A percentile compares a stretch with the other conserved stretches of the same genome.
phyloP scores from a whole-genome alignment of 768 basidiomycete species.

The Rhizopogon sp. region DNA sequence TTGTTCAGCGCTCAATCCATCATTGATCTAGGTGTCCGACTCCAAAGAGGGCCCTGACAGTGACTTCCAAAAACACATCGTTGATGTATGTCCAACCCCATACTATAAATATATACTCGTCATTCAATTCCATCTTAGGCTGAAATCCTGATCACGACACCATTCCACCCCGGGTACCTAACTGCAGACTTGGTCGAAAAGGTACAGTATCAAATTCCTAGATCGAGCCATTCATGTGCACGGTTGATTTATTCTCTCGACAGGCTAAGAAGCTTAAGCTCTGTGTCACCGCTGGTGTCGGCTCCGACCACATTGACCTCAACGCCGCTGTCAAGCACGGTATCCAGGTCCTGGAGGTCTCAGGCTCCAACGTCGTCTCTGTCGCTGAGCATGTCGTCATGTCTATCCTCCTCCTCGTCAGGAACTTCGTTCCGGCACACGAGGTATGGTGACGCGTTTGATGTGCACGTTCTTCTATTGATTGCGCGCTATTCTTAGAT shows the following conservation, averaged over 20 bases:
- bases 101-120: constrained; percentile 4
- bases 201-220: constrained; percentile 28
- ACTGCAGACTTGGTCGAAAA: constrained; percentile 69
- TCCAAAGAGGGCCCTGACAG: constrained; percentile 81
- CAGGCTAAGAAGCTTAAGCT: constrained; percentile 87
- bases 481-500: constrained; percentile 37
- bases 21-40: constrained; percentile 53
- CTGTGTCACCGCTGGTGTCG: constrained; percentile 87
- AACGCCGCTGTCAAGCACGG: constrained; percentile 78
- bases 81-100: constrained; percentile 49
- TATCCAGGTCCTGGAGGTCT: constrained; percentile 82
- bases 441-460: constrained; percentile 43
- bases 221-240: constrained; percentile 4
- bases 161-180: constrained; percentile 84
- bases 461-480: background rate
- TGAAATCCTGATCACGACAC: constrained; percentile 78
- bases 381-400: constrained; percentile 91
- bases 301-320: constrained; percentile 87
- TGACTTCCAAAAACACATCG: constrained; percentile 78
- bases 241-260: background rate
- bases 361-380: constrained; percentile 86
- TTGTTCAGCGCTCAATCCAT: constrained; percentile 2
- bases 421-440: constrained; percentile 86
- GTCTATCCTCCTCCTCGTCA: constrained; percentile 86
- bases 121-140: constrained; percentile 38